phyloP scores from a whole-genome alignment of 108 stramenopile species.

The Cyclotella sp. region DNA sequence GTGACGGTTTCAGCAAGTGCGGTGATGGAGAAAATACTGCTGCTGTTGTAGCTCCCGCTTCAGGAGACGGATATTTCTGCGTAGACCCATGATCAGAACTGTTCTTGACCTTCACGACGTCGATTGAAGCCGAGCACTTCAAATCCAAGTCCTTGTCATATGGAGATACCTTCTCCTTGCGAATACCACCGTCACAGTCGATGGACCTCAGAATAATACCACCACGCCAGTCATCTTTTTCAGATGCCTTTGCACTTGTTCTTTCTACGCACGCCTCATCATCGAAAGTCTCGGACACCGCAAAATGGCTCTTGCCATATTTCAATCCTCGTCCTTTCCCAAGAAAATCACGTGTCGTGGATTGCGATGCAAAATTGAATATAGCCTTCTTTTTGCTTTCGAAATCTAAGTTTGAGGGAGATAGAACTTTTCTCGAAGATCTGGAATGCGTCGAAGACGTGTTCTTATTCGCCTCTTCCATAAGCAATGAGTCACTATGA shows the following conservation, averaged over 20 bases:
- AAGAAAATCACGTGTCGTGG: neutral
- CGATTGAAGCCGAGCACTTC: too few species aligned
- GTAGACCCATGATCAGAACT: neutral
- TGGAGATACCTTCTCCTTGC: too few species aligned
- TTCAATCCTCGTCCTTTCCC: too few species aligned
- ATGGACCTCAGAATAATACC: too few species aligned
- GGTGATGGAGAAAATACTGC: conserved; percentile 5
- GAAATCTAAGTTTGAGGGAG: conserved; percentile 5
- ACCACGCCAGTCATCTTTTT: too few species aligned
- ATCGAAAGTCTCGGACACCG: too few species aligned
- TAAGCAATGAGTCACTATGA: neutral
- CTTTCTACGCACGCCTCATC: too few species aligned
- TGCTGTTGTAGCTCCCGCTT: neutral
- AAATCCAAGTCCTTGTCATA: too few species aligned
- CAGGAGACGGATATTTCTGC: neutral
- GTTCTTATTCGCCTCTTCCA: neutral
- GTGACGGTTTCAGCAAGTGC: conserved; percentile 7
- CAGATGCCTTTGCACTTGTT: too few species aligned
- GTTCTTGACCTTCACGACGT: too few species aligned
- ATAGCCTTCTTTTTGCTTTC: conserved; percentile 12
- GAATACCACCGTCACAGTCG: too few species aligned
- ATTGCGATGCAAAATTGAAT: conserved; percentile 9
- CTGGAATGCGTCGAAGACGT: neutral
- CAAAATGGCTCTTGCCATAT: too few species aligned
- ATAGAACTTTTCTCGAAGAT: neutral